Evolutionary conservation across 2,329 filamentous ascomycete genomes (phyloP).

Genomic region (Talaromyces atroroseus): DNA sequence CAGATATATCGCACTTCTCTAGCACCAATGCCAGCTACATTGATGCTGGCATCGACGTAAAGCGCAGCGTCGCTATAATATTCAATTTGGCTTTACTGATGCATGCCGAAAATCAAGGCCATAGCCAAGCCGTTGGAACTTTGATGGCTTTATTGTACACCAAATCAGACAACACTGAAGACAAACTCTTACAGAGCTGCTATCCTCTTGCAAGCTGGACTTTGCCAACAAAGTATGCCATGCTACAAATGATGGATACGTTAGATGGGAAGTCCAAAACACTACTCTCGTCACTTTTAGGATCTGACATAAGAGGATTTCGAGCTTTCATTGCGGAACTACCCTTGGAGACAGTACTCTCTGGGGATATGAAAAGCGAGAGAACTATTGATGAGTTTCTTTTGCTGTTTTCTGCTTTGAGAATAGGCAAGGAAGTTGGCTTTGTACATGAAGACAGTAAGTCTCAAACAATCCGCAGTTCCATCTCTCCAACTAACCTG

Average conservation of each 20-base stretch:
- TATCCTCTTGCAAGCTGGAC: constrained; percentile 30
- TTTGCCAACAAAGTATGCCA: constrained; percentile 29
- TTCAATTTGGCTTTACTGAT: constrained; percentile 28
- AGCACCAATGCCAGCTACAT: constrained; percentile 10
- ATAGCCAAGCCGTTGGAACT: constrained; percentile 25
- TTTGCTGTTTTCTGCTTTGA: constrained; percentile 61
- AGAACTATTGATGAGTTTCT: constrained; percentile 51
- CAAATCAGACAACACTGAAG: constrained; percentile 16
- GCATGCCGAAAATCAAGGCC: constrained; percentile 26
- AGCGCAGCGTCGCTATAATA: constrained; percentile 24
- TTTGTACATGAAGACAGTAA: constrained; percentile 63
- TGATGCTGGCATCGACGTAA: constrained; percentile 15
- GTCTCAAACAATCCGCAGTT: constrained; percentile 16
- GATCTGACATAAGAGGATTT: constrained; percentile 29
- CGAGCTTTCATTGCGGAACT: constrained; percentile 52
- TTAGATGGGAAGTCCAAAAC: constrained; percentile 33
- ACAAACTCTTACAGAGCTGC: background rate
- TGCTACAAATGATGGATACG: constrained; percentile 31
- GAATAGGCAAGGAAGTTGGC: constrained; percentile 65
- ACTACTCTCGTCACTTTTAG: constrained; percentile 33
- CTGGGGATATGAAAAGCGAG: constrained; percentile 37
- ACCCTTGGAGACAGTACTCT: constrained; percentile 47
- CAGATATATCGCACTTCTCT: constrained; percentile 19
- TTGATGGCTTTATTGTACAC: constrained; percentile 25
- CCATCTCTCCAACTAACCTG: constrained; percentile 11